Conservation (phyloP, 371 early-diverging fungal genomes). For the Chytridium lagenaria region DNA sequence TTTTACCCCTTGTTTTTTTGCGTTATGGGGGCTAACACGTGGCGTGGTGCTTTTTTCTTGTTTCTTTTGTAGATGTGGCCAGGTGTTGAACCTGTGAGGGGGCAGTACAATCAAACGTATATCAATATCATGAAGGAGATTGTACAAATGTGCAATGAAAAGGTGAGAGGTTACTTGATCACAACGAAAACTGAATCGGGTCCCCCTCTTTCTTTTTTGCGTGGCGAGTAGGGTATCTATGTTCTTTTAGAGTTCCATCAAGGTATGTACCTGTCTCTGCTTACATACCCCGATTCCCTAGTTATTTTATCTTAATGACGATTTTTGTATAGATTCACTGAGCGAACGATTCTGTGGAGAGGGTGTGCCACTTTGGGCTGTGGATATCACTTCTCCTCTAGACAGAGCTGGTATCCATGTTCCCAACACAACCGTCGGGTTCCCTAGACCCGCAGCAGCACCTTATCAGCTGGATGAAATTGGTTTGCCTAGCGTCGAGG, state of each 20-base stretch:
- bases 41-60: neutral
- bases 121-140: slow-evolving; percentile 54
- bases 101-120: slow-evolving; percentile 63
- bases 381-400: slow-evolving; percentile 14
- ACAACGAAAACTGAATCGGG: no score
- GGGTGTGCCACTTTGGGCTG: slow-evolving; percentile 31
- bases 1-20: neutral
- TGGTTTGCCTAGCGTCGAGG: slow-evolving; percentile 6
- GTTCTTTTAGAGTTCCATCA: slow-evolving; percentile 47
- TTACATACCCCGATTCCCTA: no score
- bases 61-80: slow-evolving; percentile 53
- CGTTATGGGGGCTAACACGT: neutral
- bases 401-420: slow-evolving; percentile 11
- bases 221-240: slow-evolving; percentile 36
- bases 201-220: neutral
- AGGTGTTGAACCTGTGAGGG: slow-evolving; percentile 63
- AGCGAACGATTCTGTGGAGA: slow-evolving; percentile 31
- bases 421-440: slow-evolving; percentile 13
- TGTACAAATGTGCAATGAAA: slow-evolving; percentile 34
- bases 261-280: slow-evolving; percentile 24
- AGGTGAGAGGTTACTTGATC: slow-evolving; percentile 3
- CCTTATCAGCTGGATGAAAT: slow-evolving; percentile 13
- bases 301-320: no score
- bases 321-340: slow-evolving; percentile 16
- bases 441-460: slow-evolving; percentile 22